Conservation (phyloP, 2,329 filamentous ascomycete species). For the Metarhizium guizhouense region DNA sequence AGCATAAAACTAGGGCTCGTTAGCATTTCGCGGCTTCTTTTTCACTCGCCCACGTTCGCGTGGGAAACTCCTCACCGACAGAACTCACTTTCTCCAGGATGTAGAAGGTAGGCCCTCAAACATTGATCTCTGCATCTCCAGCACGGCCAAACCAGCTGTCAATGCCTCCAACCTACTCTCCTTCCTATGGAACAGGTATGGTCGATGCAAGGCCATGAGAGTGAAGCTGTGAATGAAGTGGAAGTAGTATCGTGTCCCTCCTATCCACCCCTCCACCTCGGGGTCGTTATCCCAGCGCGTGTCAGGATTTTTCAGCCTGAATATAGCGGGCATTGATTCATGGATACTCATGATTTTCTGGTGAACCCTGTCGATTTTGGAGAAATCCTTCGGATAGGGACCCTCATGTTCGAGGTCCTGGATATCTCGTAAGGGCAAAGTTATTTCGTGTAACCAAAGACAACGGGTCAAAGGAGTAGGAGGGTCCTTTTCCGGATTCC, state of each 20-base stretch:
- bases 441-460: constrained; percentile 41
- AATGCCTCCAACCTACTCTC: constrained; percentile 47
- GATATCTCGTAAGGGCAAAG: constrained; percentile 42
- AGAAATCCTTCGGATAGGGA: constrained; percentile 43
- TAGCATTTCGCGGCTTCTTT: not conserved
- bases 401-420: constrained; percentile 48
- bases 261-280: constrained; percentile 41
- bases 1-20: constrained; percentile 34
- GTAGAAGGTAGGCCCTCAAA: constrained; percentile 39
- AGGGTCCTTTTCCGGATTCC: constrained; percentile 37
- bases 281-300: constrained; percentile 45
- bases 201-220: constrained; percentile 51
- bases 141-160: constrained; percentile 44
- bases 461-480: constrained; percentile 47
- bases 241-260: constrained; percentile 32
- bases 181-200: constrained; percentile 50
- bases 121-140: constrained; percentile 43
- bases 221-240: constrained; percentile 43
- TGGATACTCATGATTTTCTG: constrained; percentile 38
- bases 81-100: constrained; percentile 34
- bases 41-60: not conserved
- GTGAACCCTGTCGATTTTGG: constrained; percentile 45
- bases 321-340: constrained; percentile 39
- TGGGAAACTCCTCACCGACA: not conserved
- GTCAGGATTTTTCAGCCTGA: constrained; percentile 48